Percentiles rank a stretch among this genome's conserved stretches.
phyloP scores from a whole-genome alignment of 1,139 yeast genomes.

The Saccharomyces hybrid region DNA sequence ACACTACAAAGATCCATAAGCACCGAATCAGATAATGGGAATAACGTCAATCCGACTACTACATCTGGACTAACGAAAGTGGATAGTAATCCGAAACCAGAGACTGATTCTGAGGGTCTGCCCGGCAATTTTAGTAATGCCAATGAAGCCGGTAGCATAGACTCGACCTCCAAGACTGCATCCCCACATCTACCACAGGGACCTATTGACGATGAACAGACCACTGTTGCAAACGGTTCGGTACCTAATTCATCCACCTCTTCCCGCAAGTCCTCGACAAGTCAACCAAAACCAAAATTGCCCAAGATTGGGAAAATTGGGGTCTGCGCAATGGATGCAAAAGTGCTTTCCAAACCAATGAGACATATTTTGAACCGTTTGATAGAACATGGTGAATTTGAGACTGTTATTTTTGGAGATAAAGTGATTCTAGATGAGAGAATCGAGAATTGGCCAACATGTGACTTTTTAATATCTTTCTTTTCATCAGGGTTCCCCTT shows the following conservation, averaged over 20 bases:
- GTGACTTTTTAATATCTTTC: conserved; percentile 88
- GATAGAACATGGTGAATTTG: conserved; percentile 91
- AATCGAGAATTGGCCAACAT: conserved; percentile 96
- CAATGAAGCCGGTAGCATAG: neutral
- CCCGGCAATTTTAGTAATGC: neutral
- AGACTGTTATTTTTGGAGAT: conserved; percentile 94
- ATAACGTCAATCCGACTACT: neutral
- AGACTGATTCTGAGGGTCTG: neutral
- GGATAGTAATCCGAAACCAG: neutral
- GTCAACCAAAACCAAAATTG: conserved; percentile 37
- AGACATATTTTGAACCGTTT: conserved; percentile 80
- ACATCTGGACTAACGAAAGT: neutral
- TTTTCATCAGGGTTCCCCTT: conserved; percentile 95
- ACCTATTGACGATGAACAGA: neutral
- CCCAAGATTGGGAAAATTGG: conserved; percentile 91
- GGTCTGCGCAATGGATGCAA: conserved; percentile 98
- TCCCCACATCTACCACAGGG: neutral
- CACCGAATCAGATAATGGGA: neutral
- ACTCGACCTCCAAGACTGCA: neutral
- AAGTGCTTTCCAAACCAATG: conserved; percentile 93
- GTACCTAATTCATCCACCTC: conserved; percentile 21
- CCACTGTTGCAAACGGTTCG: neutral
- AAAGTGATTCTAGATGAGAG: conserved; percentile 91
- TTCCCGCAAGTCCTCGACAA: conserved; percentile 29
- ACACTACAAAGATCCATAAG: conserved; percentile 24